Evolutionary conservation across 1,139 yeast species (phyloP).

Genomic region (Zhuliangozyma parablackwelliae): DNA sequence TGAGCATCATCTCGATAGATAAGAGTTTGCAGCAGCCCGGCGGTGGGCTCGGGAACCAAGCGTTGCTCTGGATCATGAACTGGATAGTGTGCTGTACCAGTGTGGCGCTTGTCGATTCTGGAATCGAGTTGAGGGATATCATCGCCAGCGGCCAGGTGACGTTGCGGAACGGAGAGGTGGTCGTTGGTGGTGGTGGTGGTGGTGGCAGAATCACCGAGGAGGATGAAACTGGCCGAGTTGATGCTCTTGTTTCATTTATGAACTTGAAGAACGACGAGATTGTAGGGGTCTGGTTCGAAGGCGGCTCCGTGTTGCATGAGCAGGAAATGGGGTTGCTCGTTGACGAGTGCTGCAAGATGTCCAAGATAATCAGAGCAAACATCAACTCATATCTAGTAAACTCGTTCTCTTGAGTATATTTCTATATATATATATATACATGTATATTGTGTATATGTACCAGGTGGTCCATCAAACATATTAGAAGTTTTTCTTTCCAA

Average conservation of each 20-base stretch:
- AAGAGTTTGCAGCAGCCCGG: conserved; percentile 21
- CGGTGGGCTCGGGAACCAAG: conserved; percentile 24
- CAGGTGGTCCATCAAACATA: no score
- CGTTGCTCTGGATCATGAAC: conserved; percentile 35
- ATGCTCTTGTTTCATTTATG: conserved; percentile 49
- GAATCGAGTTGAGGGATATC: conserved; percentile 72
- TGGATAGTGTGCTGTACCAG: conserved; percentile 59
- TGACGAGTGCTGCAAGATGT: conserved; percentile 38
- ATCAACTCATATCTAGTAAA: conserved; percentile 28
- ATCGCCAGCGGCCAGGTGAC: conserved; percentile 67
- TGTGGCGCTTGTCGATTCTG: conserved; percentile 78
- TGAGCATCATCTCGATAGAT: conserved; percentile 53
- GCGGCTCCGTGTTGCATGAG: conserved; percentile 27
- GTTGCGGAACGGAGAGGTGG: conserved; percentile 13
- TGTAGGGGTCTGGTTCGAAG: conserved; percentile 55
- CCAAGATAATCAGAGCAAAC: conserved; percentile 43
- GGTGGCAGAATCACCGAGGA: conserved; percentile 9
- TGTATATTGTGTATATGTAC: background rate
- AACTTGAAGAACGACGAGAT: conserved; percentile 50
- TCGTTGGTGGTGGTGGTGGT: conserved; percentile 12
- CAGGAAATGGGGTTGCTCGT: conserved; percentile 18
- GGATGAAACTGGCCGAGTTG: conserved; percentile 16
- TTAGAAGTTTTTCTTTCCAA: background rate
- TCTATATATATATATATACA: background rate
- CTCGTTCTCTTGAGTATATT: conserved; percentile 3